Evolutionary conservation across 139 green algal species (phyloP).

Genomic region (Coelastrella sp.): DNA sequence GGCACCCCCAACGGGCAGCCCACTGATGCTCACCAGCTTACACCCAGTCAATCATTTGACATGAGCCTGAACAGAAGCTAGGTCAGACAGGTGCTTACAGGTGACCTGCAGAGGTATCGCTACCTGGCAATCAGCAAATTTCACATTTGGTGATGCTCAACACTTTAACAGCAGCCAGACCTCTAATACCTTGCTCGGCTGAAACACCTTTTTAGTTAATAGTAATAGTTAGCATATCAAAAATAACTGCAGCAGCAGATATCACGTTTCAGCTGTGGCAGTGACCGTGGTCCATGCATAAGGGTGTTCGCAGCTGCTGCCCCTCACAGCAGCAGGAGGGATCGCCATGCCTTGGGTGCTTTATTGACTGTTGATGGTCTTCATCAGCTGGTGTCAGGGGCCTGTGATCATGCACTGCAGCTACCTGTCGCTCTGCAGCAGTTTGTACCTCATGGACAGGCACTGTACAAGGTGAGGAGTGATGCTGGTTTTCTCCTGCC

Average conservation of each 20-base stretch:
- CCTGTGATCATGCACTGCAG: background rate
- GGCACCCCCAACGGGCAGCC: constrained; percentile 14
- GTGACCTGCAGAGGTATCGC: background rate
- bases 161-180: background rate
- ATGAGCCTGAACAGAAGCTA: background rate
- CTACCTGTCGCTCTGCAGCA: constrained; percentile 49
- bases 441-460: constrained; percentile 46
- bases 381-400: constrained; percentile 7
- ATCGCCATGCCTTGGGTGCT: constrained; percentile 25
- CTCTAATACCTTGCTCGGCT: background rate
- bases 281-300: background rate
- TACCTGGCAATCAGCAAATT: background rate
- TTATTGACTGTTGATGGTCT: background rate
- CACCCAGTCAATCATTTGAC: too few relatives aligned
- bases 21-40: background rate
- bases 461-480: constrained; percentile 51
- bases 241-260: background rate
- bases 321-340: too few relatives aligned
- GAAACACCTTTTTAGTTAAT: constrained; percentile 8
- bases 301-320: background rate
- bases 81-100: background rate
- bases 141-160: background rate
- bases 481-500: too few relatives aligned
- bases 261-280: background rate
- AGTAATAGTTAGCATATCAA: too few relatives aligned